Percentiles rank a stretch among this genome's conserved stretches.
phyloP scores from a whole-genome alignment of 768 basidiomycete species.

The Boletus reticuloceps region DNA sequence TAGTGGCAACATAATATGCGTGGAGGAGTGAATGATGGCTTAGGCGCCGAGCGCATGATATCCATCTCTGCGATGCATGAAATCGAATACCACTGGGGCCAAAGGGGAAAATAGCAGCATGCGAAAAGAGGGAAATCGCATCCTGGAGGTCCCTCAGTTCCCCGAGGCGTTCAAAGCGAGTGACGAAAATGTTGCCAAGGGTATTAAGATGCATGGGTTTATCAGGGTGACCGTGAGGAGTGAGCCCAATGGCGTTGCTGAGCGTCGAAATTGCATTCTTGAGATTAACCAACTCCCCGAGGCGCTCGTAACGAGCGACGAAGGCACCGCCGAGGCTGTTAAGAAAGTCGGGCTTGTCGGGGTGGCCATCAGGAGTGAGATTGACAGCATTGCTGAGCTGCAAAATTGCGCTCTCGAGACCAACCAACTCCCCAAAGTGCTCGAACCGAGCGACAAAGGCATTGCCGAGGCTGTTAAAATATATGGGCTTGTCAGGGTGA shows the following conservation, averaged over 20 bases:
- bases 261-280: neutral
- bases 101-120: neutral
- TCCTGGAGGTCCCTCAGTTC: neutral
- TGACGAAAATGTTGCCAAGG: neutral
- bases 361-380: no score
- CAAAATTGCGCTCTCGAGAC: no score
- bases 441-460: no score
- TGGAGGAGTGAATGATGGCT: slow-evolving; percentile 12
- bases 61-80: slow-evolving; percentile 4
- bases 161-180: neutral
- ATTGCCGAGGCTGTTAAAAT: no score
- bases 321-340: neutral
- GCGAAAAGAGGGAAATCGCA: neutral
- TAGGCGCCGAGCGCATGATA: slow-evolving; percentile 1
- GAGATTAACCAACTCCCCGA: neutral
- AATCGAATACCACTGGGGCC: slow-evolving; percentile 1
- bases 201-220: neutral
- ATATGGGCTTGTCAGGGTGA: no score
- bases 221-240: neutral
- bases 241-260: neutral
- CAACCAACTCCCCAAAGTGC: no score
- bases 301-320: neutral
- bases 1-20: slow-evolving; percentile 16
- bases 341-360: no score
- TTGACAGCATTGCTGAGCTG: no score